phyloP scores from a whole-genome alignment of 2,329 filamentous ascomycete species.

The Cordyceps militaris region DNA sequence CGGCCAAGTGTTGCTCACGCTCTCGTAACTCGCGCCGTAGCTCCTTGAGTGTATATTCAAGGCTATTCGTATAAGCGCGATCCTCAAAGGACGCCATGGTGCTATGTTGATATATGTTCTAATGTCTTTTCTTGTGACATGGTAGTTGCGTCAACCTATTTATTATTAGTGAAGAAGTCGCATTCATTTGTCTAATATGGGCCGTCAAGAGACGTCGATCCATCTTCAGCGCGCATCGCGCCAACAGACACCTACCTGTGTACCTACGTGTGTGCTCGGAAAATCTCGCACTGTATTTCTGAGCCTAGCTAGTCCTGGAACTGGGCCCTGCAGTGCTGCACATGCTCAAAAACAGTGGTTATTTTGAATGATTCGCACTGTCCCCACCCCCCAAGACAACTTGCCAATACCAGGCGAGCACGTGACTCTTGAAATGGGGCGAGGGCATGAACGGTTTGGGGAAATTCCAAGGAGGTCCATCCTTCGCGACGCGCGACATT shows the following conservation, averaged over 20 bases:
- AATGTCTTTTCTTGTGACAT: neutral
- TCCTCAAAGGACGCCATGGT: conserved; percentile 19
- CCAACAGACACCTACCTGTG: too few relatives aligned
- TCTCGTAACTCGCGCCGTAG: conserved; percentile 53
- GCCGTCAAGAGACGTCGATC: neutral
- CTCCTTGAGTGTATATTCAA: conserved; percentile 62
- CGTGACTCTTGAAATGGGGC: neutral
- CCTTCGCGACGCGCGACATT: conserved; percentile 5
- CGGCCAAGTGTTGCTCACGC: conserved; percentile 43
- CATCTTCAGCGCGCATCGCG: neutral
- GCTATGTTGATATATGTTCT: neutral
- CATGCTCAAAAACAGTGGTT: neutral
- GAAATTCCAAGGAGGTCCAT: neutral
- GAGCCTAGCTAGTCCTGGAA: neutral
- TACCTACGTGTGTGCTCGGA: neutral
- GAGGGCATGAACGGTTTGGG: neutral
- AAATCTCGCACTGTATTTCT: neutral
- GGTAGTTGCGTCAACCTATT: neutral
- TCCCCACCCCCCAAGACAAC: neutral
- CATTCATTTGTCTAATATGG: neutral
- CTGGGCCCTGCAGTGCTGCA: neutral
- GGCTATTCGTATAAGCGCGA: conserved; percentile 34
- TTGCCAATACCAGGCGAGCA: neutral
- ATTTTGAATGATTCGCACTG: neutral
- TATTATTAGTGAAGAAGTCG: neutral